A percentile compares a stretch with the other conserved stretches of the same genome.
Evolutionary conservation across 345 rosid species (phyloP).

Genomic region (Erysimum cheiranthoides): DNA sequence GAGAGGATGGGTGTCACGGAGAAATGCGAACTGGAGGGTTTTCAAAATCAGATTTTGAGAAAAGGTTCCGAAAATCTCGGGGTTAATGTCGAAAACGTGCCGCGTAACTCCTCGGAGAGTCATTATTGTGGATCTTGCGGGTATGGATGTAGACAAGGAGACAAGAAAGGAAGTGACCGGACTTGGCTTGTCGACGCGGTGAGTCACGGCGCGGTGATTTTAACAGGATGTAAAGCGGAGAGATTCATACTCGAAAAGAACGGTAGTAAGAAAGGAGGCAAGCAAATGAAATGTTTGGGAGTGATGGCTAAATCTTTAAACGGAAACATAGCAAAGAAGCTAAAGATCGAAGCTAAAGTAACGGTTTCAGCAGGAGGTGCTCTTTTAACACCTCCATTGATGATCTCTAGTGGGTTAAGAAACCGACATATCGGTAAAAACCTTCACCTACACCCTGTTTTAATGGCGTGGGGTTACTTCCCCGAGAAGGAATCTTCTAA

Average conservation of each 20-base stretch:
- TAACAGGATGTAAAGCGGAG: conserved; percentile 88
- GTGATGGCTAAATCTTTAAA: conserved; percentile 57
- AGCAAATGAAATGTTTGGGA: conserved; percentile 73
- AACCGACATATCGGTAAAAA: conserved; percentile 73
- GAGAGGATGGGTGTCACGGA: conserved; percentile 75
- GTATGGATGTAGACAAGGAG: conserved; percentile 80
- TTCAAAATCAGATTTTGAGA: conserved; percentile 78
- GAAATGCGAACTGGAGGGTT: conserved; percentile 60
- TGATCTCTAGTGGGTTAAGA: conserved; percentile 80
- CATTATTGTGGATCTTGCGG: conserved; percentile 92
- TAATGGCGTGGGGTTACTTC: conserved; percentile 93
- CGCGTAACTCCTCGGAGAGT: conserved; percentile 70
- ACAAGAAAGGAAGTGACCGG: conserved; percentile 77
- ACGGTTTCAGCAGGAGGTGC: conserved; percentile 89
- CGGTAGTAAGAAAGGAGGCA: conserved; percentile 34
- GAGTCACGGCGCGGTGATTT: conserved; percentile 64
- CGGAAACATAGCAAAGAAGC: conserved; percentile 46
- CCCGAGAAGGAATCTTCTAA: conserved; percentile 61
- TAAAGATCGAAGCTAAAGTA: conserved; percentile 74
- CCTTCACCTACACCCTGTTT: conserved; percentile 86
- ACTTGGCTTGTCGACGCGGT: conserved; percentile 93
- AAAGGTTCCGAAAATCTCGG: conserved; percentile 85
- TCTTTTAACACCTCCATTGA: conserved; percentile 75
- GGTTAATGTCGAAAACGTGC: conserved; percentile 53
- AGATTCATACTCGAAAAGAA: conserved; percentile 58